phyloP scores from a whole-genome alignment of 2,329 filamentous ascomycete genomes.

The Dothiorella sarmentorum region DNA sequence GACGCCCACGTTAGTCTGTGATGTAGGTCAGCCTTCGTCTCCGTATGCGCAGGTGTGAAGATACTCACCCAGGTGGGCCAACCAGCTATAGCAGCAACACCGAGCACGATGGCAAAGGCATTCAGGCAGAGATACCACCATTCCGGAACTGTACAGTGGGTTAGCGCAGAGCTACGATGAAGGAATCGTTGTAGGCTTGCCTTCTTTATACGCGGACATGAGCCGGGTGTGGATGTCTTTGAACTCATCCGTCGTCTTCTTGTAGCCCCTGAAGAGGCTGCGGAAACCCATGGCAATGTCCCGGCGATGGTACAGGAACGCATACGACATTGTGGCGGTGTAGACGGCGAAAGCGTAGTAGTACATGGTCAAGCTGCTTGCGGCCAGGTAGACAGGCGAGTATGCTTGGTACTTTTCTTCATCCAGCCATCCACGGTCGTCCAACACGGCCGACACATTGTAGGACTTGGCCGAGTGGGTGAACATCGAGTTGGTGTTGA shows the following conservation, averaged over 20 bases:
- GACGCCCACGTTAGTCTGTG: conserved; percentile 46
- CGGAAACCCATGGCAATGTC: conserved; percentile 21
- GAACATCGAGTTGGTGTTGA: conserved; percentile 33
- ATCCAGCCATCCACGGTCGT: conserved; percentile 28
- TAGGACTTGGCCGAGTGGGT: conserved; percentile 35
- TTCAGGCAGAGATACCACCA: conserved; percentile 52
- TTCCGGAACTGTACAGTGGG: conserved; percentile 24
- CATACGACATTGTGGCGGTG: conserved; percentile 35
- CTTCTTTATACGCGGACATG: conserved; percentile 31
- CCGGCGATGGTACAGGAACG: conserved; percentile 34
- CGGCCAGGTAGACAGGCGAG: conserved; percentile 37
- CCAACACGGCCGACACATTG: conserved; percentile 33
- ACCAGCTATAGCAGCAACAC: conserved; percentile 46
- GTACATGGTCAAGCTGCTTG: conserved; percentile 38
- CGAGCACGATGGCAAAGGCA: conserved; percentile 44
- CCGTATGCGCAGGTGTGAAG: accelerated
- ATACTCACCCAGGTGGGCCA: conserved; percentile 46
- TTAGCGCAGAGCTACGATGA: background rate
- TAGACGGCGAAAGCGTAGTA: conserved; percentile 38
- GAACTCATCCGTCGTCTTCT: background rate
- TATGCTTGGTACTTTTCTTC: conserved; percentile 33
- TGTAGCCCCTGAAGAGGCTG: conserved; percentile 29
- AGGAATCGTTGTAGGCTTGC: background rate
- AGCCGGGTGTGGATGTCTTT: conserved; percentile 34
- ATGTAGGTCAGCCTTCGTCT: background rate